phyloP scores from a whole-genome alignment of 2,329 filamentous ascomycete genomes.

The Monosporascus cannonballus region DNA sequence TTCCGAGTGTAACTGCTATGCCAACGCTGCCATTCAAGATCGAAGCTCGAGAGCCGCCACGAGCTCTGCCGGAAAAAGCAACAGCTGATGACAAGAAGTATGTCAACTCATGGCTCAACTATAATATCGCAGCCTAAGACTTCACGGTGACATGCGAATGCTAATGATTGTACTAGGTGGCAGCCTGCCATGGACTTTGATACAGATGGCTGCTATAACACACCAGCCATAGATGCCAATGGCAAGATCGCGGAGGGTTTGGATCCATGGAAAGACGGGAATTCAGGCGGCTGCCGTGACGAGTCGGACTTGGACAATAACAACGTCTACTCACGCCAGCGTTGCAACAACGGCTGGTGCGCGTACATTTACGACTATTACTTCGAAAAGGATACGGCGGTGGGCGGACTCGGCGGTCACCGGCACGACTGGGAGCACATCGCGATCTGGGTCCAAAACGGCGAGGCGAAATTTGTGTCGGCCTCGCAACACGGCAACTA shows the following conservation, averaged over 20 bases:
- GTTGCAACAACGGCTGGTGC: conserved; percentile 40
- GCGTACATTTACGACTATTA: conserved; percentile 39
- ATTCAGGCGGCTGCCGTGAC: conserved; percentile 26
- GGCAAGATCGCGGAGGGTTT: conserved; percentile 28
- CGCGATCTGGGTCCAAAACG: conserved; percentile 21
- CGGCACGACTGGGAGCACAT: conserved; percentile 32
- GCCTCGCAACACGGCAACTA: conserved; percentile 24
- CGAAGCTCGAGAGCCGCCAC: conserved; percentile 17
- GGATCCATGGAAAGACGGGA: conserved; percentile 20
- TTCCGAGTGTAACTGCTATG: conserved; percentile 9
- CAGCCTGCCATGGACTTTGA: conserved; percentile 30
- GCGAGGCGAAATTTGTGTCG: conserved; percentile 18
- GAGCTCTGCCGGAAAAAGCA: conserved; percentile 19
- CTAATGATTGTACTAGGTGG: conserved; percentile 8
- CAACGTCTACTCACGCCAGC: conserved; percentile 36
- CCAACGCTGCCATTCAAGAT: conserved; percentile 15
- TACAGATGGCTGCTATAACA: conserved; percentile 33
- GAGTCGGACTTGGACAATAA: conserved; percentile 28
- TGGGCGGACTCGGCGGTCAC: conserved; percentile 26
- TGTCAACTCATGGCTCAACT: conserved; percentile 2
- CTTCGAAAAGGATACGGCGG: conserved; percentile 38
- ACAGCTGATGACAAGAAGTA: conserved; percentile 21
- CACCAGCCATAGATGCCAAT: conserved; percentile 29
- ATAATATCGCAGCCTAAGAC: background rate
- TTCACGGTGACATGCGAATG: too few relatives aligned